Conservation (phyloP, 306 rosid species). For the Acacia melanoxylon region DNA sequence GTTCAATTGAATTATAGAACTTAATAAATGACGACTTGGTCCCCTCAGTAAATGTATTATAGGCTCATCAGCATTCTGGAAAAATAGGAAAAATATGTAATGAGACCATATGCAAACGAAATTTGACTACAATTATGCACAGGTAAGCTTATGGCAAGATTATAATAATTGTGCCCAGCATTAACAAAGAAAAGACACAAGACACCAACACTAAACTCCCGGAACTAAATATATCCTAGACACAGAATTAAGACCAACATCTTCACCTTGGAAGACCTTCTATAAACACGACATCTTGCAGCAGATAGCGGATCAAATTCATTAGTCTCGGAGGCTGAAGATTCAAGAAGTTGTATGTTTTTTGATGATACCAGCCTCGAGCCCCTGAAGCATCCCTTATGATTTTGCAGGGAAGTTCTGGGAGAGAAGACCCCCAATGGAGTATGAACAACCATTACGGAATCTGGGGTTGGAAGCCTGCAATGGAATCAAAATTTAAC, state of each 20-base stretch:
- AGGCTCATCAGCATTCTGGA: slow-evolving; percentile 64
- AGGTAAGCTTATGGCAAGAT: not conserved
- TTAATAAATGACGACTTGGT: slow-evolving; percentile 66
- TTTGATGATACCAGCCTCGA: slow-evolving; percentile 74
- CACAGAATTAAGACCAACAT: slow-evolving; percentile 5
- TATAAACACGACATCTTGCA: slow-evolving; percentile 71
- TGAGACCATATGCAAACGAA: slow-evolving; percentile 15
- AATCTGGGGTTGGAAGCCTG: slow-evolving; percentile 81
- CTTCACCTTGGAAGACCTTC: slow-evolving; percentile 59
- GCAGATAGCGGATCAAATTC: slow-evolving; percentile 68
- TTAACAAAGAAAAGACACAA: slow-evolving; percentile 23
- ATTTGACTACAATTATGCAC: not conserved
- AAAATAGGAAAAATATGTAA: slow-evolving; percentile 26
- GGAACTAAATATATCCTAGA: not conserved
- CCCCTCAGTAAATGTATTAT: slow-evolving; percentile 76
- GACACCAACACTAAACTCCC: not conserved
- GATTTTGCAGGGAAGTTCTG: slow-evolving; percentile 63
- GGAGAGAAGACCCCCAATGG: slow-evolving; percentile 74
- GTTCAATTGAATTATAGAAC: slow-evolving; percentile 58
- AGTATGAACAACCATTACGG: slow-evolving; percentile 72
- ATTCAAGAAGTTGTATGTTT: slow-evolving; percentile 56
- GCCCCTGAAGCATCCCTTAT: slow-evolving; percentile 76
- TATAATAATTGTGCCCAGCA: not conserved
- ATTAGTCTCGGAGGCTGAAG: slow-evolving; percentile 54
- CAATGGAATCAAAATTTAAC: slow-evolving; percentile 26